A percentile compares a stretch with the other conserved stretches of the same genome.
These are phyloP conservation scores for Rhexocercosporidium sp. DNA, from an alignment of 2,329 filamentous ascomycete species.

Conservation along the genomic window DNA sequence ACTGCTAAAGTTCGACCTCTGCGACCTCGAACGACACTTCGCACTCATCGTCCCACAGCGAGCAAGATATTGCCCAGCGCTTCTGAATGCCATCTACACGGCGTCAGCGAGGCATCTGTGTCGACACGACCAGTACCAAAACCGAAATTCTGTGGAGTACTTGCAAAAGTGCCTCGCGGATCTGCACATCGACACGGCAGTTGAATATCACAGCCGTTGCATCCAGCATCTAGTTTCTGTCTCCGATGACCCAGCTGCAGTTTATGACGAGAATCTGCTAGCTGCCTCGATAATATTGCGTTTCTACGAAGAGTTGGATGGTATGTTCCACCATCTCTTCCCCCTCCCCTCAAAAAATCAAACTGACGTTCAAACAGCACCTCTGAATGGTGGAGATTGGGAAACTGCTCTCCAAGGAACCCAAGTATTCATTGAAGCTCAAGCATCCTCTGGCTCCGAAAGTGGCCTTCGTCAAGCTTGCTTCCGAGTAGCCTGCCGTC, in stretches of 20 bases:
- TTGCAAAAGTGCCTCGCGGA: conserved; percentile 35
- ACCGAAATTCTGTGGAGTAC: conserved; percentile 35
- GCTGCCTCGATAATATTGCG: conserved; percentile 47
- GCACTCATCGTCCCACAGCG: conserved; percentile 48
- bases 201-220: conserved; percentile 49
- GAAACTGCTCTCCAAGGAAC: conserved; percentile 32
- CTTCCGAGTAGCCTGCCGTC: conserved; percentile 54
- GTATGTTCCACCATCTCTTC: background rate
- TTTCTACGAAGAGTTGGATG: conserved; percentile 49
- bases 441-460: conserved; percentile 39
- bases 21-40: conserved; percentile 49
- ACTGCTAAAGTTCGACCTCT: conserved; percentile 45
- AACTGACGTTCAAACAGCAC: conserved; percentile 11
- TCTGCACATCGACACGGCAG: conserved; percentile 44
- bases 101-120: conserved; percentile 47
- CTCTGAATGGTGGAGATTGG: conserved; percentile 31
- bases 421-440: conserved; percentile 35
- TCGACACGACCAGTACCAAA: conserved; percentile 37
- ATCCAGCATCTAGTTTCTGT: conserved; percentile 47
- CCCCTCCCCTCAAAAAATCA: too few relatives aligned
- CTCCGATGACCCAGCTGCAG: conserved; percentile 44
- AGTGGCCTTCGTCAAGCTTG: conserved; percentile 49
- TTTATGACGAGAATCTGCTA: conserved; percentile 46
- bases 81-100: conserved; percentile 43
- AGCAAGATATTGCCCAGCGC: conserved; percentile 46